Base-by-base conservation (phyloP, 2,329 filamentous ascomycete genomes). In the Chalaropsis ovoidea region DNA sequence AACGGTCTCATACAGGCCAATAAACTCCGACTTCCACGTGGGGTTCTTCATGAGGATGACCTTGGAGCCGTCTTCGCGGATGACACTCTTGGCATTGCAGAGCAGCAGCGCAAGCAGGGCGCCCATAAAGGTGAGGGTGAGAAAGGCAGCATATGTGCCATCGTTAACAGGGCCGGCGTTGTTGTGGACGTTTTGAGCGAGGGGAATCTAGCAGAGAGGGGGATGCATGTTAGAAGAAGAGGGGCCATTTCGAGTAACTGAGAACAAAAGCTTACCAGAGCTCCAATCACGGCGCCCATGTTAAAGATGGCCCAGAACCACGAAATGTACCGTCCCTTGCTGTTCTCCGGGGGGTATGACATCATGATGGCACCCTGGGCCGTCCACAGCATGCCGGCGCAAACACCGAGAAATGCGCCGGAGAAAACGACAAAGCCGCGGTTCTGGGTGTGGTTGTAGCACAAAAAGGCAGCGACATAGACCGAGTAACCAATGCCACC, bases 241-340 rank as follows among this genome's bases (percentile, higher is more conserved):
- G 11, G 42, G 42, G 35, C n/a, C n/a, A 56, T 35, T 58, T 2
- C 2, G 24, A 52, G 24, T 24, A 7, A 52, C 11, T 13, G 24
- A 10, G 52, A 13, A 11, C 45, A 63, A 60, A 15, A 65, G 73
- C 77, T 71, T 72, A 80, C 77, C 71, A 86, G 76, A 72, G 86
- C 85, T 68, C 92, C 92, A 74, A 96, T 90, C 68, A 96, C 91
- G 71, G 86, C 91, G 70, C 92, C 92, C 67, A 92, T 76, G 76
- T 96, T 96, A 81, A 96, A 96, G 72, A 96, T 95, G 74, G 91
- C 86, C 92, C 92, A 96, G 77, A 96, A 96, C 78, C 85, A 86
- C 68, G 88, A 88, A 74, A 96, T 95, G 75, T 91, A 96, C 67
- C 86, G 86, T 56, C 92, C 92, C 80, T 96, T 96, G 69, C 84